phyloP scores from a whole-genome alignment of 495 filamentous ascomycete genomes.

The Lophiotrema nucula region DNA sequence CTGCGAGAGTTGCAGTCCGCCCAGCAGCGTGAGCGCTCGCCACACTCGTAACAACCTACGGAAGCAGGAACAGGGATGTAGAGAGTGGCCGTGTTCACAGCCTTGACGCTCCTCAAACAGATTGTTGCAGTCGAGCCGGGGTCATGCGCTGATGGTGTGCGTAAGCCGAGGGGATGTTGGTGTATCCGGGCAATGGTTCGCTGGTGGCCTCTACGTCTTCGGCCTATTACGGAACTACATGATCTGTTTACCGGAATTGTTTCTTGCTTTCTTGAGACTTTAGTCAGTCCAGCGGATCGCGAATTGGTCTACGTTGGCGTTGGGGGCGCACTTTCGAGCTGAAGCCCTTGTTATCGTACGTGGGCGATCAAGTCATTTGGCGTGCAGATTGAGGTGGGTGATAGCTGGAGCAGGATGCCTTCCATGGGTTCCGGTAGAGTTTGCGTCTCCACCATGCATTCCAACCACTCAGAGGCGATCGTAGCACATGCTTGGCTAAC shows the following conservation, averaged over 20 bases:
- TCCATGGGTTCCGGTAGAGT: slow-evolving; percentile 24
- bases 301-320: no score
- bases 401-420: slow-evolving; percentile 15
- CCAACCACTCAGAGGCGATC: slow-evolving; percentile 11
- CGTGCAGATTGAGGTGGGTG: slow-evolving; percentile 1
- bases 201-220: slow-evolving; percentile 14
- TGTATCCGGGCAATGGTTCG: no score
- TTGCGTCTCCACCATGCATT: slow-evolving; percentile 12
- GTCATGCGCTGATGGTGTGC: slow-evolving; percentile 8
- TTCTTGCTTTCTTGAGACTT: no score
- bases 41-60: slow-evolving; percentile 20
- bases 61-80: slow-evolving; percentile 11
- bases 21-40: slow-evolving; percentile 8
- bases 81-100: slow-evolving; percentile 25
- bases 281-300: no score
- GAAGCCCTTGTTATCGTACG: neutral
- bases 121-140: slow-evolving; percentile 4
- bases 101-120: slow-evolving; percentile 31
- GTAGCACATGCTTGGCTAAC: neutral
- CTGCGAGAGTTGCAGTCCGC: neutral
- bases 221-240: slow-evolving; percentile 1
- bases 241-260: slow-evolving; percentile 20
- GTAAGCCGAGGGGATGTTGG: slow-evolving; percentile 16
- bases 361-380: neutral
- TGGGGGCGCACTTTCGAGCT: no score